A percentile compares a stretch with the other conserved stretches of the same genome.
phyloP scores from a whole-genome alignment of 2,329 filamentous ascomycete species.

The Thermothelomyces thermophilus region DNA sequence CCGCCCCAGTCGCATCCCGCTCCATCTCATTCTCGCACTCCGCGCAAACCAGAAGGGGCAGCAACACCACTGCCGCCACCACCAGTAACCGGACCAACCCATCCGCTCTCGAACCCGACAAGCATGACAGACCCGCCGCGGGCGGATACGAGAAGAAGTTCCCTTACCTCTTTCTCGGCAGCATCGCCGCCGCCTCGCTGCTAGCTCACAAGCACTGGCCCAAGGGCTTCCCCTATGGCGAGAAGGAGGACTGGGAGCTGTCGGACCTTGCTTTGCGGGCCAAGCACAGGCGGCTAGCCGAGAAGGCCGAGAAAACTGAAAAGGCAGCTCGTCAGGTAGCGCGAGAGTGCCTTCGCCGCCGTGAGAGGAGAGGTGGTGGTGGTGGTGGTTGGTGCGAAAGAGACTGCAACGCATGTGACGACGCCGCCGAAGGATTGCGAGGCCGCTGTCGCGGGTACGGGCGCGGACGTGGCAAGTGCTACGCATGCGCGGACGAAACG shows the following conservation, averaged over 20 bases:
- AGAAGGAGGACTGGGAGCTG: constrained; percentile 33
- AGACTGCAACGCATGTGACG: too few species aligned
- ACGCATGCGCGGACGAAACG: too few species aligned
- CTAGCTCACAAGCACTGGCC: constrained; percentile 36
- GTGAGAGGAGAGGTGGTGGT: not conserved
- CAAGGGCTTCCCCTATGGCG: constrained; percentile 33
- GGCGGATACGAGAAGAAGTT: constrained; percentile 26
- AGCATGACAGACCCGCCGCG: constrained; percentile 14
- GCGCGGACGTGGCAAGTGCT: too few species aligned
- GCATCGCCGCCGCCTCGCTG: constrained; percentile 33
- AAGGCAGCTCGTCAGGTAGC: constrained; percentile 12
- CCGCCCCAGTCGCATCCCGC: constrained; percentile 20
- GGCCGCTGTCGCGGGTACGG: too few species aligned
- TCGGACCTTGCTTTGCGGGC: constrained; percentile 5
- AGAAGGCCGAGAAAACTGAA: constrained; percentile 14
- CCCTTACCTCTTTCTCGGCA: constrained; percentile 34
- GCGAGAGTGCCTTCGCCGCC: too few species aligned
- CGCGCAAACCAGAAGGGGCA: not conserved
- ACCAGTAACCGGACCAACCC: constrained; percentile 4
- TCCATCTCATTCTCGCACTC: constrained; percentile 21
- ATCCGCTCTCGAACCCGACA: constrained; percentile 6
- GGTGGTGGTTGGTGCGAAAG: not conserved
- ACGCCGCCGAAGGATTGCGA: too few species aligned
- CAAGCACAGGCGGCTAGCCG: constrained; percentile 6
- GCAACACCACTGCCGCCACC: not conserved